Conservation (phyloP, 2,329 filamentous ascomycete species). For the Onygena corvina region DNA sequence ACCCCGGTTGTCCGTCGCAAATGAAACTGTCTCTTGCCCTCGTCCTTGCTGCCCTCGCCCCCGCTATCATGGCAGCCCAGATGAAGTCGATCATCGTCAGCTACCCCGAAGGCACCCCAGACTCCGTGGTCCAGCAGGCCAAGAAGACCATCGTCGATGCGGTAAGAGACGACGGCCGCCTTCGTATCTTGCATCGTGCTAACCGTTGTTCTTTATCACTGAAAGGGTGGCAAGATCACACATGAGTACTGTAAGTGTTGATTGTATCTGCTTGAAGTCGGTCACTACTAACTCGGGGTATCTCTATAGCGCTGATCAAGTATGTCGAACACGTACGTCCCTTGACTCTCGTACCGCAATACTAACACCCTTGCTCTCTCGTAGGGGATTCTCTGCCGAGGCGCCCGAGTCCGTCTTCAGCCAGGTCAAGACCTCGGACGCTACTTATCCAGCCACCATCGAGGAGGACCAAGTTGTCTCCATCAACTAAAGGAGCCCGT, state of each 20-base stretch:
- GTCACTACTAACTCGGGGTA: slow-evolving; percentile 3
- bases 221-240: slow-evolving; percentile 58
- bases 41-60: slow-evolving; percentile 47
- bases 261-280: slow-evolving; percentile 10
- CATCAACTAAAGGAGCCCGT: slow-evolving; percentile 21
- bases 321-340: slow-evolving; percentile 19
- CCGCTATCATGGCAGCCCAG: slow-evolving; percentile 49
- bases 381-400: slow-evolving; percentile 65
- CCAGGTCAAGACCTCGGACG: slow-evolving; percentile 51
- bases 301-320: slow-evolving; percentile 31
- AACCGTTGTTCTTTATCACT: not conserved
- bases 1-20: not conserved
- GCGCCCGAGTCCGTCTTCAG: slow-evolving; percentile 58
- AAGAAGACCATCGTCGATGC: slow-evolving; percentile 58
- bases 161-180: slow-evolving; percentile 30
- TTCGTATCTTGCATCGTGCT: not conserved
- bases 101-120: slow-evolving; percentile 58
- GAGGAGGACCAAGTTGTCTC: slow-evolving; percentile 66
- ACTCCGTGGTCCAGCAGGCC: slow-evolving; percentile 55
- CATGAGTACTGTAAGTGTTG: slow-evolving; percentile 60
- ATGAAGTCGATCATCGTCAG: slow-evolving; percentile 67
- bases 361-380: not conserved
- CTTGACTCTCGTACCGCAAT: not conserved
- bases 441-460: slow-evolving; percentile 51
- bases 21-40: slow-evolving; percentile 56